phyloP scores from a whole-genome alignment of 805 yeast species.

The Monosporozyma solicola region DNA sequence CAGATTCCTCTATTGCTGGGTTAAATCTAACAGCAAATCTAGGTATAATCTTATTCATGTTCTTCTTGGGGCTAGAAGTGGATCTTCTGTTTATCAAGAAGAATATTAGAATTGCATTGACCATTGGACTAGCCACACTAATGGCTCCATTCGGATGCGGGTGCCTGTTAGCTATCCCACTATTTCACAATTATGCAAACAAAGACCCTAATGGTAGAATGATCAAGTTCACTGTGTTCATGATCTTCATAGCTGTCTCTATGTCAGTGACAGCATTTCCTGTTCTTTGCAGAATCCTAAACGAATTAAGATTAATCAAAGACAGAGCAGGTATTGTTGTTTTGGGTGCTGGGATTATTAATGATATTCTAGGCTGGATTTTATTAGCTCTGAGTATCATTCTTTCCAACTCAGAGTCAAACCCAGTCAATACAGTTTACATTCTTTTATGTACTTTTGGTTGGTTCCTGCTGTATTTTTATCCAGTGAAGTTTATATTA shows the following conservation, averaged over 20 bases:
- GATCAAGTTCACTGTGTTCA: slow-evolving; percentile 58
- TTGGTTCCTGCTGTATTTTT: slow-evolving; percentile 55
- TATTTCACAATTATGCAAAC: slow-evolving; percentile 47
- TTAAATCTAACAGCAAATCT: slow-evolving; percentile 61
- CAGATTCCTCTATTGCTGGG: slow-evolving; percentile 51
- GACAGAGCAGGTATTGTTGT: slow-evolving; percentile 67
- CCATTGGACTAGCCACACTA: slow-evolving; percentile 65
- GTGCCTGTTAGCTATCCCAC: slow-evolving; percentile 58
- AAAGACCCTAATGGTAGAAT: slow-evolving; percentile 24
- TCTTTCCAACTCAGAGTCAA: slow-evolving; percentile 57
- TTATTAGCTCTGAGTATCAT: slow-evolving; percentile 68
- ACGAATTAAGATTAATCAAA: slow-evolving; percentile 60
- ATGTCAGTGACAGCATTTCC: slow-evolving; percentile 83
- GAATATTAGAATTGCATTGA: slow-evolving; percentile 50
- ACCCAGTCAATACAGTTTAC: slow-evolving; percentile 59
- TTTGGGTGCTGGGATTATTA: slow-evolving; percentile 75
- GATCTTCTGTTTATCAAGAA: slow-evolving; percentile 56
- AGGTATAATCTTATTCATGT: slow-evolving; percentile 66
- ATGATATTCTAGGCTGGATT: slow-evolving; percentile 77
- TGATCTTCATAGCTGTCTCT: slow-evolving; percentile 78
- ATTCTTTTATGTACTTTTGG: slow-evolving; percentile 57
- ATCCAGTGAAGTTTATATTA: slow-evolving; percentile 46
- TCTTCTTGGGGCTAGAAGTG: slow-evolving; percentile 72
- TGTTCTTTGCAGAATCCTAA: slow-evolving; percentile 67
- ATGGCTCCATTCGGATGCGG: slow-evolving; percentile 77